These are phyloP conservation scores for Aspergillus aculeatinus DNA, from an alignment of 2,329 filamentous ascomycete genomes.

Conservation along the genomic window DNA sequence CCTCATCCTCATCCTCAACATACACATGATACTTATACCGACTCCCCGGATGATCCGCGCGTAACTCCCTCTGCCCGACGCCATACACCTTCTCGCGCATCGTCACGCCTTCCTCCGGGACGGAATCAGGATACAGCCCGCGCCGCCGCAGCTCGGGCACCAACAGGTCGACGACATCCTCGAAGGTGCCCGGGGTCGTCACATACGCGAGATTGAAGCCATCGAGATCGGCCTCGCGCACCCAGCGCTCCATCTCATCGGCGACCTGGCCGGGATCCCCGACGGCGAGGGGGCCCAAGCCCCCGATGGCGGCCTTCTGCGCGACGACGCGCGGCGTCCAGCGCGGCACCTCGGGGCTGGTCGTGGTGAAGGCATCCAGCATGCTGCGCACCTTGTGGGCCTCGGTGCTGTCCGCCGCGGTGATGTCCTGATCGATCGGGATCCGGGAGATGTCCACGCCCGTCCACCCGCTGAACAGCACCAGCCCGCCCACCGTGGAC, in stretches of 20 bases:
- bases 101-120: constrained; percentile 40
- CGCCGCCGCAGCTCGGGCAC: constrained; percentile 49
- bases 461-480: constrained; percentile 59
- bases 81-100: constrained; percentile 64
- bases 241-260: constrained; percentile 50
- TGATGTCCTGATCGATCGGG: constrained; percentile 58
- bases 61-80: constrained; percentile 55
- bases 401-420: constrained; percentile 55
- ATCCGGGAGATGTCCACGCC: constrained; percentile 61
- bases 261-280: constrained; percentile 49
- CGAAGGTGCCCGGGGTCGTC: constrained; percentile 53
- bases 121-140: constrained; percentile 39
- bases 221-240: constrained; percentile 45
- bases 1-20: constrained; percentile 46
- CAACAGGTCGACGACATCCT: constrained; percentile 52
- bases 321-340: constrained; percentile 50
- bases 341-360: constrained; percentile 48
- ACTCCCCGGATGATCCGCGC: constrained; percentile 60
- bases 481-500: constrained; percentile 54
- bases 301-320: constrained; percentile 50
- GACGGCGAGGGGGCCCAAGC: constrained; percentile 50
- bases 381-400: constrained; percentile 53
- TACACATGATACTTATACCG: constrained; percentile 64
- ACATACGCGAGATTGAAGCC: constrained; percentile 49
- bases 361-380: constrained; percentile 51